Percentiles rank a stretch among this genome's conserved stretches.
Evolutionary conservation across 768 basidiomycete species (phyloP).

Genomic region (Cyclocybe cylindracea): DNA sequence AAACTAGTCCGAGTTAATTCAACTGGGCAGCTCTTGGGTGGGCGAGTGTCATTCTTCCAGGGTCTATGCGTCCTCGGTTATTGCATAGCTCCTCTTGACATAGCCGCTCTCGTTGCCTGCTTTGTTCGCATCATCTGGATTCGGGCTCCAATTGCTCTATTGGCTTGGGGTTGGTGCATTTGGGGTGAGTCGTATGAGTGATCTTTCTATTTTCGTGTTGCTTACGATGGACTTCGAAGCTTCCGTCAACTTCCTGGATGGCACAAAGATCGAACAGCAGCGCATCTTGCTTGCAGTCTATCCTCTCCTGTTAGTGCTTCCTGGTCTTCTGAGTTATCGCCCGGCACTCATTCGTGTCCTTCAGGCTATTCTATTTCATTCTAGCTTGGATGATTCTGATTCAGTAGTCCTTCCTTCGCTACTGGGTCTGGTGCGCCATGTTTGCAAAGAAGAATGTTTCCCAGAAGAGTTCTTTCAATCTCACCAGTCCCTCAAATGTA

Average conservation of each 20-base stretch:
- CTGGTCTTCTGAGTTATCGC: neutral
- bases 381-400: constrained; percentile 98
- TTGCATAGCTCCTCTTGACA: constrained; percentile 89
- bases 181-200: constrained; percentile 72
- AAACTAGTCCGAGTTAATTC: constrained; percentile 3
- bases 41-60: constrained; percentile 96
- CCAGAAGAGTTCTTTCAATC: too few relatives aligned
- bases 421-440: too few relatives aligned
- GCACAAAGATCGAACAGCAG: constrained; percentile 90
- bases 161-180: constrained; percentile 94
- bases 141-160: constrained; percentile 80
- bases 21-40: constrained; percentile 64
- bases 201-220: neutral
- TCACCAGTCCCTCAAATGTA: too few relatives aligned
- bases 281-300: constrained; percentile 93
- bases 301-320: constrained; percentile 75
- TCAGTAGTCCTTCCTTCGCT: constrained; percentile 47
- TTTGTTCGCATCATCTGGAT: constrained; percentile 87
- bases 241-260: constrained; percentile 93
- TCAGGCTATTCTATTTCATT: constrained; percentile 89
- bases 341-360: neutral
- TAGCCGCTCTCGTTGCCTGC: constrained; percentile 85
- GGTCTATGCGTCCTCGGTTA: constrained; percentile 94
- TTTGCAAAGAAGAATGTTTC: too few relatives aligned
- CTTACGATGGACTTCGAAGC: constrained; percentile 44